phyloP scores from a whole-genome alignment of 192 early-diverging fungal genomes.

The Anaeromyces robustus region DNA sequence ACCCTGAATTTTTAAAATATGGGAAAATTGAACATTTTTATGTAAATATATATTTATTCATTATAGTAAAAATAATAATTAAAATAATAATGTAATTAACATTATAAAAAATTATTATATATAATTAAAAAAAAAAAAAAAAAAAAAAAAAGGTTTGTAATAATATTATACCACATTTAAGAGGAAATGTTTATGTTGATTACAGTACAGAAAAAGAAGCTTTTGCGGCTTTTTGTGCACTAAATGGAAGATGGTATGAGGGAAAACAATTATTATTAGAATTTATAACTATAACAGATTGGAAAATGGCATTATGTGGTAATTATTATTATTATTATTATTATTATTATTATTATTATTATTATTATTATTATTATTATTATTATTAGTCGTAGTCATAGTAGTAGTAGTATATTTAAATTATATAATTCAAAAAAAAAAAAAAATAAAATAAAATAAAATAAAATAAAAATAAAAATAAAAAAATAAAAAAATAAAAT shows the following conservation, averaged over 20 bases:
- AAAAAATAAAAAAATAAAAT: too few relatives aligned
- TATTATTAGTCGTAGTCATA: too few relatives aligned
- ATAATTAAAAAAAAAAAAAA: too few relatives aligned
- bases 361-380: too few relatives aligned
- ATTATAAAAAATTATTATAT: too few relatives aligned
- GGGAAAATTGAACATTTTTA: background rate
- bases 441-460: too few relatives aligned
- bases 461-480: too few relatives aligned
- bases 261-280: constrained; percentile 15
- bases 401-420: too few relatives aligned
- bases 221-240: constrained; percentile 10
- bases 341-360: too few relatives aligned
- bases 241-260: constrained; percentile 20
- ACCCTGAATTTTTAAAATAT: background rate
- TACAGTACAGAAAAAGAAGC: constrained; percentile 20
- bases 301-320: constrained; percentile 29
- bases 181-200: constrained; percentile 28
- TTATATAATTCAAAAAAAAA: too few relatives aligned
- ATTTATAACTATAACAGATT: constrained; percentile 18
- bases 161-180: constrained; percentile 18
- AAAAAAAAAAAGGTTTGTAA: constrained; percentile 15
- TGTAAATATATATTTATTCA: background rate
- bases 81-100: too few relatives aligned
- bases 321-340: constrained; percentile 3
- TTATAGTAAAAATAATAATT: too few relatives aligned